Evolutionary conservation across 257 asterid genomes (phyloP), one percentile per base, ranked within the genome.

Genomic region (Phtheirospermum japonicum): DNA sequence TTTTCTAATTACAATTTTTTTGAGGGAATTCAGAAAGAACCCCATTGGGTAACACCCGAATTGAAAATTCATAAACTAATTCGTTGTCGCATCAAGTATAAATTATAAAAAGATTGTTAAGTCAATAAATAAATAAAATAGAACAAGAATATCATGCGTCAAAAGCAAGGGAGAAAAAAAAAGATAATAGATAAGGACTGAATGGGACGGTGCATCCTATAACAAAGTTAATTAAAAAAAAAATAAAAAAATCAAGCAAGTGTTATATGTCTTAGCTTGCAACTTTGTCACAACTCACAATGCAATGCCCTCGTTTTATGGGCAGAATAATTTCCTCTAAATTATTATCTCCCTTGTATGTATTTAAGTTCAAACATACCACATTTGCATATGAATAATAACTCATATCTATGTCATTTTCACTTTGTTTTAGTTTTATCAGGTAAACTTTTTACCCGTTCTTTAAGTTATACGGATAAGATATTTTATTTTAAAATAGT

Each of bases 141-240:
- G n/a, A n/a, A 18, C 6, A 31, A n/a, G 2, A n/a, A 11, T n/a
- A 26, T 55, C 56, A 79, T 71, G 83, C 82, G 82, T 80, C 57
- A 72, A 77, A n/a, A 82, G 70, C 83, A 82, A 84, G 80, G 66
- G 42, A 71, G 32, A 53, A 4, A 16, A 4, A 16, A 6, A n/a
- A n/a, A n/a, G n/a, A n/a, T n/a, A n/a, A n/a, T n/a, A n/a, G 78
- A 68, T 61, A 48, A 68, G 65, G 75, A 80, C 26, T 55, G 86
- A 82, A 80, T 61, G 75, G 7, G 93, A 76, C 89, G 77, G 76
- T 72, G 73, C 85, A 85, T 80, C 93, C 77, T 54, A 79, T 77
- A 28, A 34, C 37, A 16, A 32, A 32, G 33, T 19, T 42, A 18
- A 20, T 6, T 40, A n/a, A n/a, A n/a, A n/a, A n/a, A n/a, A n/a